A percentile compares a stretch with the other conserved stretches of the same genome.
phyloP scores from a whole-genome alignment of 441 rosid species.

The Pelargonium cotyledonis region DNA sequence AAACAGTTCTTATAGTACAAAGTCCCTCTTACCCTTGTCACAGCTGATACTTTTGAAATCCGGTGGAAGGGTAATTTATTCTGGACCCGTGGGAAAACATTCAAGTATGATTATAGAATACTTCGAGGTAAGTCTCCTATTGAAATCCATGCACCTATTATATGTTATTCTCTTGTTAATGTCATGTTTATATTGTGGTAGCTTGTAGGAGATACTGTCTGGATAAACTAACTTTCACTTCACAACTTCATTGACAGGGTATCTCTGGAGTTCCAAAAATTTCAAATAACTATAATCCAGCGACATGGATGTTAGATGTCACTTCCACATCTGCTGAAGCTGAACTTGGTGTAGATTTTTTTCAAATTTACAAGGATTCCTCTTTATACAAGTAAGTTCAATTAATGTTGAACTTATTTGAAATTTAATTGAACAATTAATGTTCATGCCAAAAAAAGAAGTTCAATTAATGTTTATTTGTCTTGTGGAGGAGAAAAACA shows the following conservation, averaged over 20 bases:
- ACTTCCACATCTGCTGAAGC: conserved; percentile 43
- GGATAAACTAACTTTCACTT: too few relatives aligned
- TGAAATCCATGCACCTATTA: background rate
- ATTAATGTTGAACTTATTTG: too few relatives aligned
- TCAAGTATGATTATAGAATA: conserved; percentile 45
- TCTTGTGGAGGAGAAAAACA: background rate
- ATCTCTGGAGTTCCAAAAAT: conserved; percentile 48
- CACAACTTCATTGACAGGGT: conserved; percentile 16
- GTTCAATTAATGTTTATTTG: too few relatives aligned
- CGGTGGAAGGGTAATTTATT: conserved; percentile 49
- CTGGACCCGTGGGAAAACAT: conserved; percentile 42
- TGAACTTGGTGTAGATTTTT: conserved; percentile 43
- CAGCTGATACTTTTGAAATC: conserved; percentile 53
- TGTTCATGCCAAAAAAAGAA: too few relatives aligned
- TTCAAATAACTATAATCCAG: conserved; percentile 47
- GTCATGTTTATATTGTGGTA: too few relatives aligned
- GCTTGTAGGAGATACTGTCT: too few relatives aligned
- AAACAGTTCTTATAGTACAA: background rate
- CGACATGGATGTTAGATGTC: conserved; percentile 63
- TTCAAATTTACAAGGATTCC: conserved; percentile 39
- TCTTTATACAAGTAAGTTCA: conserved; percentile 33
- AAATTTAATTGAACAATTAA: too few relatives aligned
- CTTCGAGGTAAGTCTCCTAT: conserved; percentile 26
- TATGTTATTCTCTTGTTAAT: background rate
- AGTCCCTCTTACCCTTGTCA: conserved; percentile 10